phyloP scores from a whole-genome alignment of 192 early-diverging fungal genomes.

The Oehlia diaphana region DNA sequence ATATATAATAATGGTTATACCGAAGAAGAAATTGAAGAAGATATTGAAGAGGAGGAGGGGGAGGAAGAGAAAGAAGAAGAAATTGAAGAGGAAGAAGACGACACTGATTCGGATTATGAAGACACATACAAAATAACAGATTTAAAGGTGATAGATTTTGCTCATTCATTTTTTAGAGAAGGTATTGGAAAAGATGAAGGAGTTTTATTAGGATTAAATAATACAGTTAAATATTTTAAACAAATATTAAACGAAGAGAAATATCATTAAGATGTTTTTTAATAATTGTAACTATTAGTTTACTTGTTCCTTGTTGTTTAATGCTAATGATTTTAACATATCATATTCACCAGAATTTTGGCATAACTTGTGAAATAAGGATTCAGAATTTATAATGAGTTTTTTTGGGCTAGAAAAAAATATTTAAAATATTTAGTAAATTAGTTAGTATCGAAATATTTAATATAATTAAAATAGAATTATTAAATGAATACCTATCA shows the following conservation, averaged over 20 bases:
- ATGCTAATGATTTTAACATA: conserved; percentile 46
- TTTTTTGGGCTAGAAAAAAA: conserved; percentile 51
- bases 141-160: conserved; percentile 87
- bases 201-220: conserved; percentile 66
- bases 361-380: conserved; percentile 77
- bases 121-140: conserved; percentile 53
- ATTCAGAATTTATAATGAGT: conserved; percentile 59
- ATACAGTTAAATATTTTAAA: conserved; percentile 56
- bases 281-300: neutral
- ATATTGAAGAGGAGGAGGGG: neutral
- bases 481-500: conserved; percentile 47
- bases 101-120: conserved; percentile 42
- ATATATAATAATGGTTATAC: conserved; percentile 10
- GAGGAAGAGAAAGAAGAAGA: neutral
- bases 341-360: conserved; percentile 83
- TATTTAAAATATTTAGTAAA: neutral
- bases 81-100: conserved; percentile 28
- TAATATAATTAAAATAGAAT: neutral
- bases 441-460: neutral
- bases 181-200: conserved; percentile 67
- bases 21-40: neutral
- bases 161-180: conserved; percentile 71
- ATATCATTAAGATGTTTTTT: neutral
- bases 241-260: conserved; percentile 36
- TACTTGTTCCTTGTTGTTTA: neutral